Evolutionary conservation across 805 yeast species (phyloP), one percentile per base, ranked within the genome.

Genomic region (Starmera dryadoides): DNA sequence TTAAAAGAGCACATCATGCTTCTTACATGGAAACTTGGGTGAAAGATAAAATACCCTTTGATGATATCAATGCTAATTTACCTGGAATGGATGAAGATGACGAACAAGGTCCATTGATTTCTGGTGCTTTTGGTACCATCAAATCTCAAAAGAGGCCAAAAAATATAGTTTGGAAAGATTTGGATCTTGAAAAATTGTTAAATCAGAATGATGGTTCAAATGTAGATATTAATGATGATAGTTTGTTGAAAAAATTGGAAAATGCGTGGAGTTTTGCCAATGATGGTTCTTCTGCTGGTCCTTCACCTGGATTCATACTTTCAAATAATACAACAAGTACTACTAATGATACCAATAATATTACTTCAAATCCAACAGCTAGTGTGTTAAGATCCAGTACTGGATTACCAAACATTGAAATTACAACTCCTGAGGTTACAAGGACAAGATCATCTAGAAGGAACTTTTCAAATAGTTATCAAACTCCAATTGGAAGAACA

Each of bases 21-120:
- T 60, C 36, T 43, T 66, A 45, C 49, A 58, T 50, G 58, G 62
- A 47, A 33, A 57, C 51, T 34, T 56, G 62, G 62, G 45, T 47
- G 5, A 47, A 42, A n/a, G 60, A 55, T 35, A 46, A 41, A 18
- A 47, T 56, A 6, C 56, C 58, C 6, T 47, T 45, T 33, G 62
- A 57, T 29, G 49, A 49, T 4, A 45, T 57, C 9, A 59, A 55
- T 20, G 43, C 47, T 12, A 45, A 44, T 2, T 39, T 40, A 4
- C 10, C 40, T n/a, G 31, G 35, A 1, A 7, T 45, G 3, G 52
- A 43, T 12, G 46, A 44, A 14, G 55, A 50, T 2, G 46, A 44
- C 12, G 38, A 35, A n/a, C 12, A 37, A 15, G 16, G 42, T 4
- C 19, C 42, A 3, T 28, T 48, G 7, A 46, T 40, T 19, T 43